Evolutionary conservation across 148 eudicot species (phyloP), one percentile per base, ranked within the genome.

Genomic region (Dysphania ambrosioides): DNA sequence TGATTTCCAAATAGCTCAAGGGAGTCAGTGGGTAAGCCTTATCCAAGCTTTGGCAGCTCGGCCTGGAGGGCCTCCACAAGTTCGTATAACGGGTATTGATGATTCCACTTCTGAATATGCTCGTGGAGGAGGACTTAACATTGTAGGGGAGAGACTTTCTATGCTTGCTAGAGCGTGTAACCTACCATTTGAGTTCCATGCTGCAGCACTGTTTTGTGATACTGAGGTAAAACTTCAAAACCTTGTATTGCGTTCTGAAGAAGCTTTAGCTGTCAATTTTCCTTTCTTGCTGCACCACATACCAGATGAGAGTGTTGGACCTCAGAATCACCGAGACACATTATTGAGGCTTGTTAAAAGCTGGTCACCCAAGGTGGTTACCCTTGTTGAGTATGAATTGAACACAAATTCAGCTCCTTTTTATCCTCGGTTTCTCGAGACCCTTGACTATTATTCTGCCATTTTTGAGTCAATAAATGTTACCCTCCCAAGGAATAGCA

Each of bases 1-100:
- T 24, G 89, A 88, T 78, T 86, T 88, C 72, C 89, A 86, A 78
- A 84, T 88, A 30, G 80, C 82, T 38, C 87, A 84, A 65, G 92
- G 92, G 27, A 77, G 81, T 31, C 92, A 88, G 65, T 88, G 92
- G 92, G 53, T 85, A 24, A 79, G 83, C 67, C 85, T 88, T 18
- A 77, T 88, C 71, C 88, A 86, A 57, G 86, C 88, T 19, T 77
- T 88, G 58, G 85, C 92, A 60, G 82, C 86, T 36, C 82, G 89
- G 58, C 86, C 92, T 11, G 82, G 87, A 38, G 92, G 92, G 13
- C 85, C 88, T 18, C 92, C 92, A 47, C 75, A 30, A 6, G 75
- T 88, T 44, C 75, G 86, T 23, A 81, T 88, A 53, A 88, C 92
- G 0, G 92, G 92, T 9, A 75, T 88, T 10, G 89, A 86, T 49